A percentile compares a stretch with the other conserved stretches of the same genome.
Conservation (phyloP, 352 stramenopile genomes). For the Blastocystis sp. region DNA sequence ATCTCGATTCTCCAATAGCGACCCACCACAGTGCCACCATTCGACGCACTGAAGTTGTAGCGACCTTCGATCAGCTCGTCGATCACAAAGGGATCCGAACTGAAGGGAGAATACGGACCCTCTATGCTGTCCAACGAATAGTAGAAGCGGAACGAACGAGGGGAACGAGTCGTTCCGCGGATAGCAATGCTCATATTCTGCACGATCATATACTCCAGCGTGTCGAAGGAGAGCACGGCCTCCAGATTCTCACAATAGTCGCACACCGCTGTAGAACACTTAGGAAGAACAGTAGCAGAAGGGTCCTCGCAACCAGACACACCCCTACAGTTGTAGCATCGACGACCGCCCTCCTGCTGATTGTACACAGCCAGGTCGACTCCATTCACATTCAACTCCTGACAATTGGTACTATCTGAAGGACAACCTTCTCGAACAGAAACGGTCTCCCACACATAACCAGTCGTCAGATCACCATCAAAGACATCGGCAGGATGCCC, state of each 20-base stretch:
- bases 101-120: slow-evolving; percentile 21
- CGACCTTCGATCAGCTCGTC: neutral
- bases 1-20: slow-evolving; percentile 55
- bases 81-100: neutral
- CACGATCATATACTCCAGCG: neutral
- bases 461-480: slow-evolving; percentile 2
- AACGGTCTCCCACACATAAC: slow-evolving; percentile 52
- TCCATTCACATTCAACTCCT: slow-evolving; percentile 13
- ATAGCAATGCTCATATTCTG: neutral
- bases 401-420: slow-evolving; percentile 32
- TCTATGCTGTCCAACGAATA: slow-evolving; percentile 40
- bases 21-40: neutral
- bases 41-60: neutral
- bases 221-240: slow-evolving; percentile 26
- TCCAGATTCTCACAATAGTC: slow-evolving; percentile 42
- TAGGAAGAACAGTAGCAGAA: neutral
- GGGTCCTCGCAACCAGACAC: neutral
- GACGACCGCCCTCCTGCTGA: neutral
- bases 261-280: slow-evolving; percentile 37
- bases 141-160: slow-evolving; percentile 21
- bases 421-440: slow-evolving; percentile 9
- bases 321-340: slow-evolving; percentile 4
- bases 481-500: slow-evolving; percentile 53
- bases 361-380: slow-evolving; percentile 40
- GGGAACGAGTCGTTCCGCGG: slow-evolving; percentile 2